Conservation (phyloP, 2,329 filamentous ascomycete species). For the Bipolaris gigantea region DNA sequence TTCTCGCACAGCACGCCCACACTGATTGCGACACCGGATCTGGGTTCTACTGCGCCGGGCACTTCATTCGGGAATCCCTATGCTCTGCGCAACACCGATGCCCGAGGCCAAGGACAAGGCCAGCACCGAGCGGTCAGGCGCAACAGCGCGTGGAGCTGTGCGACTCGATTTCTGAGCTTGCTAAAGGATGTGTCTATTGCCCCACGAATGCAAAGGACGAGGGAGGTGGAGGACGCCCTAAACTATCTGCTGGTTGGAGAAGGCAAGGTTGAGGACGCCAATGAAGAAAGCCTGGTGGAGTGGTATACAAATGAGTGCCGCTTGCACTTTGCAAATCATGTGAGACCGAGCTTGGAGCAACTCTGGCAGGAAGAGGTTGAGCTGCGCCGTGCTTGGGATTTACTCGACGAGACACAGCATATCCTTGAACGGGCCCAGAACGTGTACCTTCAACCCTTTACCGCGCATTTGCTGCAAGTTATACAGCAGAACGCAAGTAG, state of each 20-base stretch:
- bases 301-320: conserved; percentile 52
- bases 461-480: conserved; percentile 39
- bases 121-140: conserved; percentile 42
- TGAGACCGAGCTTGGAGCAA: conserved; percentile 32
- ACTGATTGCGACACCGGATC: conserved; percentile 48
- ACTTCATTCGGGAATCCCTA: conserved; percentile 46
- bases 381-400: conserved; percentile 30
- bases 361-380: conserved; percentile 37
- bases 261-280: conserved; percentile 31
- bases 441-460: conserved; percentile 43
- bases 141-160: conserved; percentile 51
- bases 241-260: conserved; percentile 41
- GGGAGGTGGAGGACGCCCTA: conserved; percentile 43
- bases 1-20: conserved; percentile 49
- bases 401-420: conserved; percentile 43
- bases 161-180: conserved; percentile 49
- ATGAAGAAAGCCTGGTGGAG: conserved; percentile 41
- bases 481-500: conserved; percentile 29
- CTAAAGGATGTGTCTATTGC: conserved; percentile 31
- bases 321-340: conserved; percentile 45
- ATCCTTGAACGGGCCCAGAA: conserved; percentile 43
- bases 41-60: conserved; percentile 46
- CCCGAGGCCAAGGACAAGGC: conserved; percentile 35
- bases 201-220: conserved; percentile 21
- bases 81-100: conserved; percentile 30